Base-by-base conservation (phyloP, 108 stramenopile species). In the Cyclostephanos invisitatus region DNA sequence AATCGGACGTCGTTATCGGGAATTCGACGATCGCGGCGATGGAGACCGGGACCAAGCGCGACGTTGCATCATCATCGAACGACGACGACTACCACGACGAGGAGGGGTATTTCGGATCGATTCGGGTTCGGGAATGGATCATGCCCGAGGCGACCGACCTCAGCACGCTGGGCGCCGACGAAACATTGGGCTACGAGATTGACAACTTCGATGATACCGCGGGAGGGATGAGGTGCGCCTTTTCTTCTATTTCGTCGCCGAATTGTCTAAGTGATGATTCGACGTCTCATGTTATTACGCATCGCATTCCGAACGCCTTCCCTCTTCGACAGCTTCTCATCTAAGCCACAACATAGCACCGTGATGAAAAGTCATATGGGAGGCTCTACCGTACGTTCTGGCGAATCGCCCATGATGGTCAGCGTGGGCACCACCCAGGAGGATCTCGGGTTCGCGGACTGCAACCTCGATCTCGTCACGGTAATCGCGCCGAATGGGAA, bases 401-500 rank as follows among this genome's bases (percentile, higher is more conserved):
- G 62, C 47, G 40, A 36, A 61, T n/a, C 36, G 15, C 44, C 44
- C 36, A 67, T 75, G 73, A 61, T 67, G 0, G 70, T 81, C 29
- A 62, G 50, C 14, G 80, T 67, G 36, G 80, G 71, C 58, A 38
- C 42, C 21, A 67, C 80, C 22, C 51, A 75, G 27, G 74, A 81
- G 44, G 73, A 81, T 11, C 28, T 35, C 28, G 49, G 57, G 22
- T 50, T 70, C 28, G 68, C 54, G 15, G 74, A 75, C 5, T 64
- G 51, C 53, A 64, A 53, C 44, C 65, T 62, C 22, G 54, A 83
- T 55, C 44, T 78, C n/a, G 3, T 83, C 11, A 67, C 59, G 12
- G 78, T 83, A 18, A 65, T 80, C 6, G 78, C 74, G 17, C 83
- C 83, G 1, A 36, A 58, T 40, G 94, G 94, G 28, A 91, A 90